These are phyloP conservation scores for Coniosporium apollinis DNA, from an alignment of 495 filamentous ascomycete genomes.

Conservation along the genomic window DNA sequence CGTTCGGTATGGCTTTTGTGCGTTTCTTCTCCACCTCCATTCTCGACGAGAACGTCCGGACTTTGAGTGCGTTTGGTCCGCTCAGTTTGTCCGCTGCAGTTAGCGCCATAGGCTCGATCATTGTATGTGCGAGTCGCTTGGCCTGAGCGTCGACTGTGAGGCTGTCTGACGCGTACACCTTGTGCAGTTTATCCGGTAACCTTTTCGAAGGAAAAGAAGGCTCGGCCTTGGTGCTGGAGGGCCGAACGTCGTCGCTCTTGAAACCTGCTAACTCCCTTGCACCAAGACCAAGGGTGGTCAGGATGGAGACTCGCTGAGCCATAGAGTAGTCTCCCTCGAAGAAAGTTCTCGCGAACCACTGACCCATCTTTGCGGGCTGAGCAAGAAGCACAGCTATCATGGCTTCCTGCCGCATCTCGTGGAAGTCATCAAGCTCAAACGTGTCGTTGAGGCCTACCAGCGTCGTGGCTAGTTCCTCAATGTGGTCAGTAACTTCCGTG, in stretches of 20 bases:
- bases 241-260: slow-evolving; percentile 40
- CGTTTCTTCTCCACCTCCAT: slow-evolving; percentile 52
- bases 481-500: slow-evolving; percentile 69
- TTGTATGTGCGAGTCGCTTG: slow-evolving; percentile 42
- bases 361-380: slow-evolving; percentile 59
- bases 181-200: slow-evolving; percentile 43
- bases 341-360: slow-evolving; percentile 68
- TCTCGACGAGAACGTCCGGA: slow-evolving; percentile 59
- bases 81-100: slow-evolving; percentile 50
- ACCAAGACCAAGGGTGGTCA: slow-evolving; percentile 64
- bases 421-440: slow-evolving; percentile 57
- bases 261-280: slow-evolving; percentile 81
- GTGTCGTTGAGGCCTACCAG: slow-evolving; percentile 70
- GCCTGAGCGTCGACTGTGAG: slow-evolving; percentile 47
- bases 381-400: slow-evolving; percentile 72
- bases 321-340: slow-evolving; percentile 87
- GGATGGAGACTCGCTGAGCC: slow-evolving; percentile 60
- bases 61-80: slow-evolving; percentile 70
- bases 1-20: slow-evolving; percentile 48
- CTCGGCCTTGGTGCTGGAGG: slow-evolving; percentile 23
- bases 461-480: slow-evolving; percentile 58
- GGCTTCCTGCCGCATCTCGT: slow-evolving; percentile 58
- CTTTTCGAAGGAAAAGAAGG: slow-evolving; percentile 56
- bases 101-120: slow-evolving; percentile 66
- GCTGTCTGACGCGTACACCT: slow-evolving; percentile 26